Evolutionary conservation across 805 yeast genomes (phyloP), one percentile per base, ranked within the genome.

Genomic region (Metschnikowia kunwiensis): DNA sequence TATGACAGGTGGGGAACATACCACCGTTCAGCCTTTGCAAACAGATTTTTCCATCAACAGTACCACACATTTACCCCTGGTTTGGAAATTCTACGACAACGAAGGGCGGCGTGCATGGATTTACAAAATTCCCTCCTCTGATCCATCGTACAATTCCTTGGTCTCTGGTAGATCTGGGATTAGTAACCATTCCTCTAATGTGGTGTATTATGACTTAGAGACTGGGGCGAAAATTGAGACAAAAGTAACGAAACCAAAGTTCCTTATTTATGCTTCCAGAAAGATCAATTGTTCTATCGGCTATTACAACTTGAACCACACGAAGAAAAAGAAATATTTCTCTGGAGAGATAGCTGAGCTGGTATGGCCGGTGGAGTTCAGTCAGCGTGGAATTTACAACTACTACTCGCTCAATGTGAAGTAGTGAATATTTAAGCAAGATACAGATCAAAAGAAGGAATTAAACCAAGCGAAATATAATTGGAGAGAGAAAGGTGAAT

Each of bases 61-160:
- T 28, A 52, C 54, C n/a, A 40, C 46, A 7, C 44, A 38, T 13
- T 47, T 54, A 9, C 65, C 70, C 7, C 58, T 54, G 35, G 52
- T 63, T 1, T 76, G 81, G 81, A 73, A 68, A 48, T 65, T 67
- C 38, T 73, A 64, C 51, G 79, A 75, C 47, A 72, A 75, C 38
- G 80, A 77, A 47, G 94, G 95, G 4, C 69, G 95, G 43, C 70
- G 96, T 43, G 80, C 86, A 9, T 87, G 96, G 95, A 57, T 87
- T 12, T 82, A 78, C 57, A 76, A 72, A 51, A 60, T 66, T 15
- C 50, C 53, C 12, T 46, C 58, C 11, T 30, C 42, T 1, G 65
- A 63, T 36, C 58, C 64, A 2, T 58, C 63, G 9, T 64, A 63
- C 36, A 51, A 58, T 27, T 44, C 57, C 15, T 53, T 63, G 20